These are phyloP conservation scores for Citrus glauca DNA, from an alignment of 345 rosid genomes.

Conservation along the genomic window DNA sequence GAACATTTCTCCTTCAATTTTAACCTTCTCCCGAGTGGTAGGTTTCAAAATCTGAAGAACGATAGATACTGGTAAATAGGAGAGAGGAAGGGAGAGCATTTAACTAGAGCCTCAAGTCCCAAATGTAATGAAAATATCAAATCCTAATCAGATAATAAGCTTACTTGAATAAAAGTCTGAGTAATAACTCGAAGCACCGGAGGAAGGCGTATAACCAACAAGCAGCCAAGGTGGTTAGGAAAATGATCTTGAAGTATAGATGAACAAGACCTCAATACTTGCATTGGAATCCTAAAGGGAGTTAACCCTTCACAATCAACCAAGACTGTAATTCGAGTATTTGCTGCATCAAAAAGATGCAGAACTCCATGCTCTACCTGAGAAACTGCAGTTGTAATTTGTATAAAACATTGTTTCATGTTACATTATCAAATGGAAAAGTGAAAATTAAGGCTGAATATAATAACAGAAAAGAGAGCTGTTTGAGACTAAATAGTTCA, in stretches of 20 bases:
- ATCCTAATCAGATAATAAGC: neutral
- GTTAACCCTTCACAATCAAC: conserved; percentile 90
- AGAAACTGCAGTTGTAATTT: conserved; percentile 54
- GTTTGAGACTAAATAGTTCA: neutral
- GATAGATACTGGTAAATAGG: neutral
- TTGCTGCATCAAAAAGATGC: conserved; percentile 51
- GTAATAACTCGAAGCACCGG: conserved; percentile 78
- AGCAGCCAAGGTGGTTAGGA: conserved; percentile 80
- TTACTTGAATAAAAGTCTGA: conserved; percentile 89
- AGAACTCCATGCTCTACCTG: conserved; percentile 85
- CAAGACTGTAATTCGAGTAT: conserved; percentile 68
- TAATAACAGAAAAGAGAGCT: neutral
- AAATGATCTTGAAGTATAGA: conserved; percentile 85
- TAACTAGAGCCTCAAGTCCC: neutral
- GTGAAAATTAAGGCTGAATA: neutral
- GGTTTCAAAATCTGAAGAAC: conserved; percentile 71
- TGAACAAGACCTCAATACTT: conserved; percentile 80
- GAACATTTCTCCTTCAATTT: conserved; percentile 72
- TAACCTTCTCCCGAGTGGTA: conserved; percentile 70
- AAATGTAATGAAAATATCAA: neutral
- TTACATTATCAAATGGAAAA: neutral
- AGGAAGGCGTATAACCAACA: conserved; percentile 85
- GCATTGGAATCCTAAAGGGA: conserved; percentile 87
- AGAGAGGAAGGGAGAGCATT: neutral
- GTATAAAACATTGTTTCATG: neutral